phyloP scores from a whole-genome alignment of 169 alveolate genomes.

The Cryptosporidium canis region DNA sequence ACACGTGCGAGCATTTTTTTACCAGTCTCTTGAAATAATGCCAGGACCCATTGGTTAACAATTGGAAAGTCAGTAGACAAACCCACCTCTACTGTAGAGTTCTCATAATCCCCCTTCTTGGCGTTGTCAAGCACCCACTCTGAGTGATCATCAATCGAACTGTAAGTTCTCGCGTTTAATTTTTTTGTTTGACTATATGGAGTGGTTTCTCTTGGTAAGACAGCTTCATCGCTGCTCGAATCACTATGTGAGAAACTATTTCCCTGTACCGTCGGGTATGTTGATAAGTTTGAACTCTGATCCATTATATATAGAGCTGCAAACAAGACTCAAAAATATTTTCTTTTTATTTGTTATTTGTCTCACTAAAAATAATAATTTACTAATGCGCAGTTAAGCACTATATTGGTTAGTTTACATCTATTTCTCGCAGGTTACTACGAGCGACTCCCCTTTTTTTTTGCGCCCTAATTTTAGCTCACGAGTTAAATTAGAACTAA shows the following conservation, averaged over 20 bases:
- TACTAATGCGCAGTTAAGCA: not conserved
- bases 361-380: not conserved
- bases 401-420: not conserved
- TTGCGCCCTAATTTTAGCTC: no score
- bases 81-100: not conserved
- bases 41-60: conserved; percentile 68
- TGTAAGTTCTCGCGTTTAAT: not conserved
- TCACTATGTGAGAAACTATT: not conserved
- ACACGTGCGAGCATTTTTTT: conserved; percentile 49
- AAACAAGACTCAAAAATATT: not conserved
- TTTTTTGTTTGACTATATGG: not conserved
- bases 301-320: not conserved
- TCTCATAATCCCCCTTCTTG: not conserved
- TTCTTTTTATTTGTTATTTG: not conserved
- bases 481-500: no score
- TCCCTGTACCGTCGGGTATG: not conserved
- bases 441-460: no score
- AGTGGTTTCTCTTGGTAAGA: not conserved
- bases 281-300: not conserved
- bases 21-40: conserved; percentile 33
- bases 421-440: not conserved
- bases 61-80: not conserved
- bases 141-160: not conserved
- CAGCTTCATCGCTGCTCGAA: not conserved
- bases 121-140: not conserved